Conservation (phyloP, 495 filamentous ascomycete species). For the Xylona heveae region DNA sequence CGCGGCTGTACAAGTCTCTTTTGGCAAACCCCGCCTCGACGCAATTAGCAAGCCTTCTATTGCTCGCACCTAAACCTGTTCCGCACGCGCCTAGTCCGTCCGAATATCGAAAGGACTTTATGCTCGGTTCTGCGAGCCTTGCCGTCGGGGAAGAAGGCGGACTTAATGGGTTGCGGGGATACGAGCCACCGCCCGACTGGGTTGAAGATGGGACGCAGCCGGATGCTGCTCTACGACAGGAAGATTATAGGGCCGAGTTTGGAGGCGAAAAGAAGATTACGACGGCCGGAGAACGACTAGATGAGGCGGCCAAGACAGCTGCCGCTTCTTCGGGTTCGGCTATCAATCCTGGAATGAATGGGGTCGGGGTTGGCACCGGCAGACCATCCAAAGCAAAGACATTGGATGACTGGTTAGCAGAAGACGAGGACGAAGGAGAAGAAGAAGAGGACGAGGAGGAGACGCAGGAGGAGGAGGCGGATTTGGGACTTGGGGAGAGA, state of each 20-base stretch:
- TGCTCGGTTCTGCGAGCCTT: slow-evolving; percentile 65
- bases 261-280: slow-evolving; percentile 25
- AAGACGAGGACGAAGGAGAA: slow-evolving; percentile 33
- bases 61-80: slow-evolving; percentile 84
- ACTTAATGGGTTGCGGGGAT: slow-evolving; percentile 48
- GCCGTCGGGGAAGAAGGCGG: slow-evolving; percentile 58
- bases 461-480: slow-evolving; percentile 22
- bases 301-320: slow-evolving; percentile 35
- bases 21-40: slow-evolving; percentile 50
- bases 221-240: slow-evolving; percentile 26
- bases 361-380: background rate
- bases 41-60: slow-evolving; percentile 71
- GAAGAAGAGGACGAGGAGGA: slow-evolving; percentile 18
- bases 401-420: slow-evolving; percentile 76
- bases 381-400: slow-evolving; percentile 37
- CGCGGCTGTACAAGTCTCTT: slow-evolving; percentile 68
- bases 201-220: slow-evolving; percentile 64
- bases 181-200: slow-evolving; percentile 65
- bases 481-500: no score
- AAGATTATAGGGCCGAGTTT: slow-evolving; percentile 15
- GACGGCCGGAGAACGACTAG: slow-evolving; percentile 43
- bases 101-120: slow-evolving; percentile 50
- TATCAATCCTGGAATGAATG: no score
- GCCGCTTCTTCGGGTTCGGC: no score
- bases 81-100: slow-evolving; percentile 73